phyloP scores from a whole-genome alignment of 768 basidiomycete genomes.

The Mycena indigotica region DNA sequence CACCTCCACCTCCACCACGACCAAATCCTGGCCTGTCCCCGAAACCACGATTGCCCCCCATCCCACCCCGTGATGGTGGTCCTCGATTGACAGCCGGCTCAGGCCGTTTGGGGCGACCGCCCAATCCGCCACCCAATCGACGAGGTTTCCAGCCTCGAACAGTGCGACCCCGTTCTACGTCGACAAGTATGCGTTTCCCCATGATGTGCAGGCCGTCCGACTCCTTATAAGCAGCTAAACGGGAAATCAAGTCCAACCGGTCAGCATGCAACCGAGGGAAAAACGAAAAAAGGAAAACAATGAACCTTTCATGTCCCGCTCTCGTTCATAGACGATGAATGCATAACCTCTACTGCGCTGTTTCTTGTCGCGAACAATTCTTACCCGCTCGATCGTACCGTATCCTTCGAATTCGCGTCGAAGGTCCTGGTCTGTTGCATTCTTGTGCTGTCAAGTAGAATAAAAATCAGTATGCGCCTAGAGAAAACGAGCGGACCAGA shows the following conservation, averaged over 20 bases:
- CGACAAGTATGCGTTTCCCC: conserved; percentile 94
- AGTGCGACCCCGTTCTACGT: conserved; percentile 96
- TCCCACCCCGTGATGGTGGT: background rate
- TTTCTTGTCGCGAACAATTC: conserved; percentile 91
- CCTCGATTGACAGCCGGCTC: conserved; percentile 36
- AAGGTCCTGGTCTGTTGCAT: conserved; percentile 87
- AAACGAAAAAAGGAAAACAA: no score
- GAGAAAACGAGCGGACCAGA: conserved; percentile 53
- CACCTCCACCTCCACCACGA: conserved; percentile 51
- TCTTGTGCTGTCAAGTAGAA: conserved; percentile 70
- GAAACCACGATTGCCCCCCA: background rate
- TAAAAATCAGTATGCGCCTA: conserved; percentile 4
- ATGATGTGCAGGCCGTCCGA: conserved; percentile 96
- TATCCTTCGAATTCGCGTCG: conserved; percentile 94
- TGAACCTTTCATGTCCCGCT: conserved; percentile 98
- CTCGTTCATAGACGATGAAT: conserved; percentile 96
- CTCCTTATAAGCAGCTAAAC: conserved; percentile 91
- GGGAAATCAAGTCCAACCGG: conserved; percentile 24
- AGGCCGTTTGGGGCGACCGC: conserved; percentile 90
- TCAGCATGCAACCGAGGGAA: conserved; percentile 18
- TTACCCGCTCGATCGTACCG: conserved; percentile 91
- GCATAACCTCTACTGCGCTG: conserved; percentile 89
- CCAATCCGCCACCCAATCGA: conserved; percentile 95
- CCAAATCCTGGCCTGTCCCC: conserved; percentile 29
- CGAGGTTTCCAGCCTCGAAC: conserved; percentile 99